Evolutionary conservation across 768 basidiomycete species (phyloP).

Genomic region (Xerocomus brunneocitrinus): DNA sequence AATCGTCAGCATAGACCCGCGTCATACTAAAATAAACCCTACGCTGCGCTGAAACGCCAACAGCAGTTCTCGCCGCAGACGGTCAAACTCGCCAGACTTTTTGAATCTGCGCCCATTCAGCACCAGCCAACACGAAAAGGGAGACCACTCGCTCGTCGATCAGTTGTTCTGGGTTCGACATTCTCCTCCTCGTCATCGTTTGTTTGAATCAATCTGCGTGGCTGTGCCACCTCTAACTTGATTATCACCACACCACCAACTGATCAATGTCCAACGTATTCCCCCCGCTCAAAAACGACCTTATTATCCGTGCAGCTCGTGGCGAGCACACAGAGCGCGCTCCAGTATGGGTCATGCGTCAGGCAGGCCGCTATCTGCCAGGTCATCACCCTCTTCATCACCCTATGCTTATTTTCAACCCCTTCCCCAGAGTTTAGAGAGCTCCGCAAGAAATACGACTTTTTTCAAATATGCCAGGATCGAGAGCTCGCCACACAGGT

Average conservation of each 20-base stretch:
- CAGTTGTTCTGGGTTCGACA: slow-evolving; percentile 55
- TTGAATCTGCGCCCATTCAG: slow-evolving; percentile 54
- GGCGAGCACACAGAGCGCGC: slow-evolving; percentile 88
- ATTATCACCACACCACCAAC: slow-evolving; percentile 3
- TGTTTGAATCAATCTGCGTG: neutral
- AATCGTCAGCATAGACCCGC: neutral
- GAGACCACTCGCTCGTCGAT: slow-evolving; percentile 52
- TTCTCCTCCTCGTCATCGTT: slow-evolving; percentile 34
- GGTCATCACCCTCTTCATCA: slow-evolving; percentile 44
- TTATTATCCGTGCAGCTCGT: slow-evolving; percentile 81
- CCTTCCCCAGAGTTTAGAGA: slow-evolving; percentile 72
- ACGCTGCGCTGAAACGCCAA: slow-evolving; percentile 60
- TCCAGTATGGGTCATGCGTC: slow-evolving; percentile 99
- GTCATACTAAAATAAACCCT: neutral
- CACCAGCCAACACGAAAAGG: neutral
- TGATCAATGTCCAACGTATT: slow-evolving; percentile 35
- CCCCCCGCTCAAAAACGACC: slow-evolving; percentile 79
- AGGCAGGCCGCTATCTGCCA: slow-evolving; percentile 93
- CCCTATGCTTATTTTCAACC: neutral
- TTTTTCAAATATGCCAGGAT: slow-evolving; percentile 93
- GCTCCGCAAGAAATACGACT: slow-evolving; percentile 80
- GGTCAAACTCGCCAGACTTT: slow-evolving; percentile 75
- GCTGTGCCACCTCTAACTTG: slow-evolving; percentile 8
- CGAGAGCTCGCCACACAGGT: slow-evolving; percentile 86
- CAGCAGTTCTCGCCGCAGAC: slow-evolving; percentile 61